A percentile compares a stretch with the other conserved stretches of the same genome.
These are phyloP conservation scores for Biscogniauxia marginata DNA, from an alignment of 2,329 filamentous ascomycete genomes.

Conservation along the genomic window DNA sequence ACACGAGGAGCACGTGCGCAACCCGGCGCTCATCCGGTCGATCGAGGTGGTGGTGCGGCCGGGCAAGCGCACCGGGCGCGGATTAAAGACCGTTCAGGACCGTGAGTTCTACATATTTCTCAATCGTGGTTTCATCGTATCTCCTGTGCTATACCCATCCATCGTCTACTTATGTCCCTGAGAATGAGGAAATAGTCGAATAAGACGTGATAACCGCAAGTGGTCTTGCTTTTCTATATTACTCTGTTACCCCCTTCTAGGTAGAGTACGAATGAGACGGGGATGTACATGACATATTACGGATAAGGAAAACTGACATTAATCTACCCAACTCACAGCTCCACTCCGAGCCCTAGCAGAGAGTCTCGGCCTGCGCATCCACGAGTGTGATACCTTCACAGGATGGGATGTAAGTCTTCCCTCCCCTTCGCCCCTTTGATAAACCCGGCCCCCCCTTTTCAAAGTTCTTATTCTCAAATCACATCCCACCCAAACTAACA, in stretches of 20 bases:
- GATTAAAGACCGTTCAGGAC: slow-evolving; percentile 64
- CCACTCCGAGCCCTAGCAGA: slow-evolving; percentile 69
- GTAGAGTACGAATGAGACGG: too few relatives aligned
- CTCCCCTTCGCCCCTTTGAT: too few relatives aligned
- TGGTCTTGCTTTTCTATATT: too few relatives aligned
- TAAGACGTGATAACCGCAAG: too few relatives aligned
- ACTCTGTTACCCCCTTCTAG: too few relatives aligned
- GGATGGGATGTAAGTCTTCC: slow-evolving; percentile 65
- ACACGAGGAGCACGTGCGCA: slow-evolving; percentile 53
- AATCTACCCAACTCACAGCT: slow-evolving; percentile 46
- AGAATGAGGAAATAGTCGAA: neutral
- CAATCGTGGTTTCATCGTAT: neutral
- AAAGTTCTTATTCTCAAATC: neutral
- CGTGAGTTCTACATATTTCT: slow-evolving; percentile 43
- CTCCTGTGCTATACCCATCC: neutral
- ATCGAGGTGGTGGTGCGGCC: slow-evolving; percentile 85
- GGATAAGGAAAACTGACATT: slow-evolving; percentile 4
- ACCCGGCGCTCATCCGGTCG: slow-evolving; percentile 61
- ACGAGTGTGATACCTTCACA: slow-evolving; percentile 79
- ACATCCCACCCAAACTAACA: too few relatives aligned
- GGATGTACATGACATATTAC: too few relatives aligned
- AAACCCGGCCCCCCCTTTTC: too few relatives aligned
- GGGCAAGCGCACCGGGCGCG: slow-evolving; percentile 74
- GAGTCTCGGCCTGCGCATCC: slow-evolving; percentile 62
- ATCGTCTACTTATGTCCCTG: neutral